Base-by-base conservation (phyloP, 441 rosid genomes). In the Geranium incanum region DNA sequence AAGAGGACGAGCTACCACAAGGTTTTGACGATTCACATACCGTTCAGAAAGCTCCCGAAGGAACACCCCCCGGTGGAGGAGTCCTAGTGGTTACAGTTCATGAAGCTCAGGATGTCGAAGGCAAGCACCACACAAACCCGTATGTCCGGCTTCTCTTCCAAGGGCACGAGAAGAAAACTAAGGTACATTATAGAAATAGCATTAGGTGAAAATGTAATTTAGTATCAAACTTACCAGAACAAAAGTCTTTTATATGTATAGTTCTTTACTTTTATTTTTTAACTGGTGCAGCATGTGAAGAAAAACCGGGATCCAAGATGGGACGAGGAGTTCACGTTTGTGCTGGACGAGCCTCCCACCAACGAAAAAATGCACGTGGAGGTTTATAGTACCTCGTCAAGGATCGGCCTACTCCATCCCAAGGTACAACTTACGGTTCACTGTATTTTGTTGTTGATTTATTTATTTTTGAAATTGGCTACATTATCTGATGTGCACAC, bases 91-190 rank as follows among this genome's bases (percentile, higher is more conserved):
- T 94, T 69, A 88, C 81, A n/a, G 83, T 94, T 79, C 97, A 90
- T 60, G 97, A 93, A 71, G 99, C 97, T 48, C 89, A 90, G 71
- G 97, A 90, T 78, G 84, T 92, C 78, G 99, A 94, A 83, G 99
- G 99, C 66, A 94, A 94, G 87, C 85, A 94, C 80, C 99, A 94
- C 76, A 90, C 88, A n/a, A 94, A 94, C 75, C 99, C 99, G 5
- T 84, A 81, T 50, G 99, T 68, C 9, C 84, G 91, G 76, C 28
- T 92, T 71, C 81, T 87, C 73, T 94, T 90, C 79, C 84, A 80
- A 81, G 97, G 99, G 43, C 96, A 89, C 81, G 97, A 92, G 79
- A 89, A 73, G 72, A 95, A 79, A 79, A 95, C 97, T 18, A 95
- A 95, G 96, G 96, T 86, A 81, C 65, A 18, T 13, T 1, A 59